These are phyloP conservation scores for Conringia planisiliqua DNA, from an alignment of 345 rosid genomes.

Conservation along the genomic window DNA sequence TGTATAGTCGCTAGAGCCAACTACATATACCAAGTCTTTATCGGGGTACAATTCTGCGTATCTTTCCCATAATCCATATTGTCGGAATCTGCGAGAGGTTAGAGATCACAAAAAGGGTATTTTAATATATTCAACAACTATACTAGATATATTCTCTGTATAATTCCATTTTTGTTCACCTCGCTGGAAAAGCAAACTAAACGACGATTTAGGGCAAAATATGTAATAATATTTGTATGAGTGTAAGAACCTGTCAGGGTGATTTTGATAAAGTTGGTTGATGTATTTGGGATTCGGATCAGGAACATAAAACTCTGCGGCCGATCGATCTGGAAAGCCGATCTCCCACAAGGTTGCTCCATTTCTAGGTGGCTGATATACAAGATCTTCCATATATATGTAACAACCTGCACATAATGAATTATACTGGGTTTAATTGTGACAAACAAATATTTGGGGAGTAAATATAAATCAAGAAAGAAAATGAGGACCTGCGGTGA, in stretches of 20 bases:
- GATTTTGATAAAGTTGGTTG: slow-evolving; percentile 64
- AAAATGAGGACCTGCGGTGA: slow-evolving; percentile 47
- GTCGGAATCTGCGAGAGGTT: slow-evolving; percentile 54
- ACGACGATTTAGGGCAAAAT: too few relatives aligned
- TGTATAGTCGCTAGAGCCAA: slow-evolving; percentile 58
- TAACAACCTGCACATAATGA: slow-evolving; percentile 43
- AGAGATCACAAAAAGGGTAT: background rate
- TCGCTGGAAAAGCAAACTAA: too few relatives aligned
- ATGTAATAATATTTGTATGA: background rate
- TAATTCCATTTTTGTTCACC: too few relatives aligned
- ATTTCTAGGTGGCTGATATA: slow-evolving; percentile 74
- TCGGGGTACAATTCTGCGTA: slow-evolving; percentile 67
- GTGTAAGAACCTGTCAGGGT: slow-evolving; percentile 61
- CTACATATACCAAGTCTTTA: slow-evolving; percentile 59
- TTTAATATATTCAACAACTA: too few relatives aligned
- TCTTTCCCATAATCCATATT: slow-evolving; percentile 88
- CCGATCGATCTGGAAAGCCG: slow-evolving; percentile 81
- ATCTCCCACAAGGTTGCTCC: slow-evolving; percentile 95
- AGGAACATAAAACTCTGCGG: slow-evolving; percentile 73
- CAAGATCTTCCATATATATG: slow-evolving; percentile 55
- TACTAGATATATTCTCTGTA: too few relatives aligned
- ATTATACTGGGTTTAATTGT: background rate
- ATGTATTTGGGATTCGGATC: slow-evolving; percentile 68
- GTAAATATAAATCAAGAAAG: background rate
- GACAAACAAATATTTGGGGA: background rate